Base-by-base conservation (phyloP, 2,329 filamentous ascomycete genomes). In the Chrysoporthe puriensis region DNA sequence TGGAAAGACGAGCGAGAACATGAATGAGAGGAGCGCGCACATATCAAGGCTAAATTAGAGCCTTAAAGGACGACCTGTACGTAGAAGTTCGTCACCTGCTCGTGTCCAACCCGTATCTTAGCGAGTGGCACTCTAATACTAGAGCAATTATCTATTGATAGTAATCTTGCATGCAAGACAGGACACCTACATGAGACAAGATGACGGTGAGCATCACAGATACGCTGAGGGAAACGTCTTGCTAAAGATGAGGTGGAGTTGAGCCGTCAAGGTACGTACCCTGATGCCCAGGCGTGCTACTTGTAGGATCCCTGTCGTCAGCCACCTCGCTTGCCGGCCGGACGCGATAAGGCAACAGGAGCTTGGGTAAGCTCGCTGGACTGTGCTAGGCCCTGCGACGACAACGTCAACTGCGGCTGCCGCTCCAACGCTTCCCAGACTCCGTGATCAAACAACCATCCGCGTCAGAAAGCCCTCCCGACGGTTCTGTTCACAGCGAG, bases 341-440 rank as follows among this genome's bases (percentile, higher is more conserved):
- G 58, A 36, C 42, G 56, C 52, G 26, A 70, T 75, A 77, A 78
- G 76, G 76, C 76, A 78, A 71, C 76, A 75, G 74, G 71, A 77
- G 76, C 76, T 77, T 77, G 76, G 73, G 76, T 78, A 78, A 78
- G 76, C 76, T 78, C 73, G 57, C 57, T 43, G 56, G 56, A n/a
- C 11, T 59, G 7, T 21, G 64, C 40, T 26, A 26, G 58, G 58
- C 63, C 48, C 61, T 58, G 57, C 62, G 64, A 62, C 63, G 60
- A 62, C 63, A 64, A 59, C 58, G 59, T 61, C 56, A 66, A 61
- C 50, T 43, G 56, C 48, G 46, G 36, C 44, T 32, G 54, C n/a
- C 2, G 32, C n/a, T 14, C n/a, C n/a, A 43, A 60, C 57, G 14
- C 36, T 43, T 42, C 36, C 14, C 57, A 60, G 2, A 8, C 40